phyloP scores from a whole-genome alignment of 768 basidiomycete species.

The Mycena polygramma region DNA sequence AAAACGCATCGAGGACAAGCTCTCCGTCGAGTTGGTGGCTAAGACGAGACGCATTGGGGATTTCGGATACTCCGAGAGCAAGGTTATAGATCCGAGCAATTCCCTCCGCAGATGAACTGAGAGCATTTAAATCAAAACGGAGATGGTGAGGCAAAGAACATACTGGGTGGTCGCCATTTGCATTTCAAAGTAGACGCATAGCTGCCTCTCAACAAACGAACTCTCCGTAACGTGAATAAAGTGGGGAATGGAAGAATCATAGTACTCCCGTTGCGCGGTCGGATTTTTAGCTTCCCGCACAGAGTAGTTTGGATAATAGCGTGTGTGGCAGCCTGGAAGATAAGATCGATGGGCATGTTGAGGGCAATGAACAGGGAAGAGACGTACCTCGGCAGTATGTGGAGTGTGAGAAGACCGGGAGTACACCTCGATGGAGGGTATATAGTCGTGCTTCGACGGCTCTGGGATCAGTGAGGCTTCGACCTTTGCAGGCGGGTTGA shows the following conservation, averaged over 20 bases:
- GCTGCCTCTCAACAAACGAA: not conserved
- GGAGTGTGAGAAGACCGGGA: conserved; percentile 25
- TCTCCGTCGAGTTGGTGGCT: conserved; percentile 2
- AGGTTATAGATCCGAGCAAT: conserved; percentile 8
- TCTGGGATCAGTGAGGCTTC: not conserved
- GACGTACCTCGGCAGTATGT: conserved; percentile 11
- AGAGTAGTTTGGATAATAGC: conserved; percentile 18
- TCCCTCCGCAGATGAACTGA: not conserved
- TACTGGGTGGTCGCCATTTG: conserved; percentile 14
- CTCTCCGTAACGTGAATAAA: conserved; percentile 3
- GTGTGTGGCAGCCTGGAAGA: conserved; percentile 8
- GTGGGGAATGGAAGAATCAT: not conserved
- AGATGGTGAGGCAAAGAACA: too few relatives aligned
- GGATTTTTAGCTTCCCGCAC: not conserved
- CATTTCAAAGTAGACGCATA: conserved; percentile 3
- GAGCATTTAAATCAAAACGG: not conserved
- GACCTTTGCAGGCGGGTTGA: not conserved
- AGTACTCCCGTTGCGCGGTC: not conserved
- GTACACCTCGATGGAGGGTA: conserved; percentile 17
- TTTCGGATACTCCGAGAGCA: not conserved
- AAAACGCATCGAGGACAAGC: conserved; percentile 7
- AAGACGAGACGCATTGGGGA: conserved; percentile 11
- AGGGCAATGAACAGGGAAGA: not conserved
- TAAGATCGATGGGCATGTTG: too few relatives aligned
- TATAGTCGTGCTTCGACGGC: conserved; percentile 9